A percentile compares a stretch with the other conserved stretches of the same genome.
Evolutionary conservation across 176 grass and related monocot species (phyloP).

Genomic region (Saccharum officinarum): DNA sequence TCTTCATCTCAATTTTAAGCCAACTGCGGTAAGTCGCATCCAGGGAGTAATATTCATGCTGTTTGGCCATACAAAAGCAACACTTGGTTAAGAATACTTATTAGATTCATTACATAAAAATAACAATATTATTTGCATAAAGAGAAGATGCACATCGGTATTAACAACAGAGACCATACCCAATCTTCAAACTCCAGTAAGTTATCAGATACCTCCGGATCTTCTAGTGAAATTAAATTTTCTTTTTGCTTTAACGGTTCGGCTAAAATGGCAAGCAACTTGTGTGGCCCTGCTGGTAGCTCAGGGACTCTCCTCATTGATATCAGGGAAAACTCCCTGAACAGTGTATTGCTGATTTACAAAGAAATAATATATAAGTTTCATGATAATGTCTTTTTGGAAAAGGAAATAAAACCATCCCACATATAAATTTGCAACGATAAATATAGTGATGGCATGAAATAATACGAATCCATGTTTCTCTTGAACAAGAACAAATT

Average conservation of each 20-base stretch:
- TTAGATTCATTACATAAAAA: constrained; percentile 16
- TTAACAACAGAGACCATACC: constrained; percentile 55
- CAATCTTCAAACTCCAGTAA: constrained; percentile 92
- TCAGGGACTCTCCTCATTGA: constrained; percentile 90
- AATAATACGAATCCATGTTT: constrained; percentile 5
- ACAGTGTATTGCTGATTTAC: constrained; percentile 82
- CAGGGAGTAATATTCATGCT: constrained; percentile 96
- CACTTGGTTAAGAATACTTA: constrained; percentile 26
- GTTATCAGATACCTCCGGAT: constrained; percentile 76
- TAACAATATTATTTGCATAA: constrained; percentile 3
- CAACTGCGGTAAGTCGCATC: constrained; percentile 96
- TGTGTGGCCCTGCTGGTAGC: constrained; percentile 87
- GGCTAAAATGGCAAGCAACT: constrained; percentile 88
- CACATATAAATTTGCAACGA: background rate
- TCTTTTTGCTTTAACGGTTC: constrained; percentile 95
- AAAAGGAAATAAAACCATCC: constrained; percentile 3
- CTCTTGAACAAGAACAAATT: constrained; percentile 30
- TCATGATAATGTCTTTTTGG: constrained; percentile 3
- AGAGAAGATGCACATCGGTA: constrained; percentile 23
- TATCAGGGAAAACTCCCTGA: constrained; percentile 94
- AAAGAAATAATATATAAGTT: constrained; percentile 44
- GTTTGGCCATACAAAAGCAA: constrained; percentile 34
- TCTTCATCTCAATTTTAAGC: constrained; percentile 87
- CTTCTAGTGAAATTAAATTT: constrained; percentile 58
- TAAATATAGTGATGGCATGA: constrained; percentile 12